Conservation (phyloP, 371 early-diverging fungal genomes). For the Mucor circinelloides region DNA sequence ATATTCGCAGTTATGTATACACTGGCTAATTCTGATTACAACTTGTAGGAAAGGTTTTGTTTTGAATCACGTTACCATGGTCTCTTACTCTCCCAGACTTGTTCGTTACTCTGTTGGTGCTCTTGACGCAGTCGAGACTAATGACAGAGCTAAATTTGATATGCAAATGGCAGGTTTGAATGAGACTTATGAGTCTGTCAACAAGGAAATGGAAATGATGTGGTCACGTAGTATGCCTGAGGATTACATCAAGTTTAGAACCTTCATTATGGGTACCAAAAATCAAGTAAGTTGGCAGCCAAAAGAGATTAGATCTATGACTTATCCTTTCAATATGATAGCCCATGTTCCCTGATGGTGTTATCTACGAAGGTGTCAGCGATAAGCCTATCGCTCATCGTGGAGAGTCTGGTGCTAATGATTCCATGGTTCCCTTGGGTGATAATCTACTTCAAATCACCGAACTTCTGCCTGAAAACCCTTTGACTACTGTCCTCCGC, state of each 20-base stretch:
- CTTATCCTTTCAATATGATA: constrained; percentile 4
- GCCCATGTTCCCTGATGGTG: constrained; percentile 88
- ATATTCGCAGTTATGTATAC: constrained; percentile 17
- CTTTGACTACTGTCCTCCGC: constrained; percentile 73
- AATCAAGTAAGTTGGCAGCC: constrained; percentile 54
- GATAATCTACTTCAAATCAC: constrained; percentile 87
- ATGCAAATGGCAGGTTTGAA: constrained; percentile 57
- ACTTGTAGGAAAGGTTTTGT: constrained; percentile 72
- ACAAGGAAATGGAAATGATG: constrained; percentile 81
- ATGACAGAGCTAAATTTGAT: constrained; percentile 67
- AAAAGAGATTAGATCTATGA: not conserved
- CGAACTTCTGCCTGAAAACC: constrained; percentile 78
- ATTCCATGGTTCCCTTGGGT: constrained; percentile 81
- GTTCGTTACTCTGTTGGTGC: constrained; percentile 63
- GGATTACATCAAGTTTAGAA: constrained; percentile 82
- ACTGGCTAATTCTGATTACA: not conserved
- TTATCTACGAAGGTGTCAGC: constrained; percentile 80
- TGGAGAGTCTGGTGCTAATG: constrained; percentile 89
- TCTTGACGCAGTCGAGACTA: constrained; percentile 54
- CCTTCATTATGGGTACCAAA: constrained; percentile 89
- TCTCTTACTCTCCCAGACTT: constrained; percentile 69
- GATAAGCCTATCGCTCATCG: constrained; percentile 68
- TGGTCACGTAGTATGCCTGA: constrained; percentile 71
- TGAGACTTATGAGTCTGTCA: constrained; percentile 66
- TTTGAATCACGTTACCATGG: constrained; percentile 88